These are phyloP conservation scores for Smallanthus sonchifolius DNA, from an alignment of 129 eudicot species.

Conservation along the genomic window DNA sequence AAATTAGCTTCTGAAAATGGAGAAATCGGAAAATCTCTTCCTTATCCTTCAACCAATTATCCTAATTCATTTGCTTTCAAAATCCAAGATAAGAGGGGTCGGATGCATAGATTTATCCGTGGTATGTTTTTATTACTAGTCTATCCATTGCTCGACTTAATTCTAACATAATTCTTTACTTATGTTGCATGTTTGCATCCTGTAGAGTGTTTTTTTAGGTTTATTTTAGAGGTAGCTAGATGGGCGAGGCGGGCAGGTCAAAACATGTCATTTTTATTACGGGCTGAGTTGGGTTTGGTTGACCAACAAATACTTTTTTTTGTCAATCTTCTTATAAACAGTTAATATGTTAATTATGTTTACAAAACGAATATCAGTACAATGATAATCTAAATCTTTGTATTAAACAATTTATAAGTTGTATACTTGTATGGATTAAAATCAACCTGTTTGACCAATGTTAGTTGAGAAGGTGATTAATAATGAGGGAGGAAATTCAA, in stretches of 20 bases:
- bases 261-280: neutral
- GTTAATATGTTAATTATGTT: neutral
- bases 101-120: slow-evolving; percentile 83
- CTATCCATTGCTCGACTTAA: neutral
- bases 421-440: too few species aligned
- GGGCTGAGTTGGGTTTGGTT: neutral
- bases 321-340: neutral
- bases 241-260: neutral
- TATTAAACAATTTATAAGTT: too few species aligned
- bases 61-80: slow-evolving; percentile 70
- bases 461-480: too few species aligned
- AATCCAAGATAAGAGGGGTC: slow-evolving; percentile 81
- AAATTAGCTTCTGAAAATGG: slow-evolving; percentile 64
- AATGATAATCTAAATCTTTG: too few species aligned
- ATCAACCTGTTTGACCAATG: too few species aligned
- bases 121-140: slow-evolving; percentile 44
- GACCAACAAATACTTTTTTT: neutral
- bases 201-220: neutral
- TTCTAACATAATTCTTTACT: neutral
- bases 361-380: too few species aligned
- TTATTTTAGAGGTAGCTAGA: neutral
- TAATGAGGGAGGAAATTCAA: slow-evolving; percentile 64
- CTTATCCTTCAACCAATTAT: slow-evolving; percentile 46
- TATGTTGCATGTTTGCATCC: neutral
- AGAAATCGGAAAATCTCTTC: slow-evolving; percentile 57